Base-by-base conservation (phyloP, 1,139 yeast genomes). In the Pichia sp. region DNA sequence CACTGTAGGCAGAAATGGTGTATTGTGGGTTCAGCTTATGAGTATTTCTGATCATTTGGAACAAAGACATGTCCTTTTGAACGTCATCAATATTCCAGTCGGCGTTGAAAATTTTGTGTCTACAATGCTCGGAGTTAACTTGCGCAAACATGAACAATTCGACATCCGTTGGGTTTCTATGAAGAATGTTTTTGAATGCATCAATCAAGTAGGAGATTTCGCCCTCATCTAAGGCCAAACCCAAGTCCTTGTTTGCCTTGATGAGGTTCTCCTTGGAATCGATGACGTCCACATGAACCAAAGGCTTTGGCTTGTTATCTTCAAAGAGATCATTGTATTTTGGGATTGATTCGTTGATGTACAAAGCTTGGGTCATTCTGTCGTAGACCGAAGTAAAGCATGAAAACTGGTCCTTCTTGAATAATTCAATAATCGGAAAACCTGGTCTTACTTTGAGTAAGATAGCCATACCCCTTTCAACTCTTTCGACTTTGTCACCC, bases 111-210 rank as follows among this genome's bases (percentile, higher is more conserved):
- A 95, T 93, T 75, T 95, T 95, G 77, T 95, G 99, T 72, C 99
- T 89, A 77, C 99, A 95, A 75, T 95, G 99, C 75, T 95, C 99
- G 23, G 98, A 90, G 75, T 95, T 95, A 64, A 95, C 99, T 74
- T 95, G 99, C 49, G 99, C 99, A 76, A 95, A 95, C 98, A 95
- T 95, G 74, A 95, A 95, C 62, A 95, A 78, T 72, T 95, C 99
- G 30, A 92, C 98, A 70, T 95, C 99, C 32, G 99, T 93, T 53
- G 99, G 99, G 69, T 92, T 90, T 72, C 99, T 83, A 51, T 89
- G 86, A 61, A 93, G 80, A 44, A 77, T 78, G 43, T 82, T 75
- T 54, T 77, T 80, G 74, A 93, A 95, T 1, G 97, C 95, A 54
- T 83, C 78, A 59, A 82, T 79, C 67, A 95, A 80, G 71, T 95